Conservation (phyloP, 2,329 filamentous ascomycete species). For the Diaporthe sp. region DNA sequence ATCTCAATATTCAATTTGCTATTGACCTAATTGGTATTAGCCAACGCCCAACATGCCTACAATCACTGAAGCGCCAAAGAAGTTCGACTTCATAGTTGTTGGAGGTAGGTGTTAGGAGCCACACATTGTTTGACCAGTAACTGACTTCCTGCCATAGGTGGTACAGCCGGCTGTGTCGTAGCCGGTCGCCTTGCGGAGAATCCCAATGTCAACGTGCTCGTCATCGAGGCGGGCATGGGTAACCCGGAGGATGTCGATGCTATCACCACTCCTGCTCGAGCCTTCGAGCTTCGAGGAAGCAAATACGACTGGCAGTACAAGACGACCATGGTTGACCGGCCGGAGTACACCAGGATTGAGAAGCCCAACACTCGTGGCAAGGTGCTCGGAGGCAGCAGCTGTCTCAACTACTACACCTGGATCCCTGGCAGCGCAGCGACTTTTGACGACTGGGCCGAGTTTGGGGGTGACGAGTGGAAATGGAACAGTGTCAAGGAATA, state of each 20-base stretch:
- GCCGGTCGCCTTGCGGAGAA: conserved; percentile 64
- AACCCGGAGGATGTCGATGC: conserved; percentile 61
- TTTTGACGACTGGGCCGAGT: conserved; percentile 77
- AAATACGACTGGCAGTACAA: conserved; percentile 71
- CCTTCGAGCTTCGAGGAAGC: conserved; percentile 64
- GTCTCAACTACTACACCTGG: conserved; percentile 74
- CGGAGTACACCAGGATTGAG: conserved; percentile 69
- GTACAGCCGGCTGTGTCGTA: conserved; percentile 59
- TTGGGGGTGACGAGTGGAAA: conserved; percentile 75
- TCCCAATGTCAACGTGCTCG: conserved; percentile 55
- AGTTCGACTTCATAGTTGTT: conserved; percentile 53
- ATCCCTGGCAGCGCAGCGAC: conserved; percentile 66
- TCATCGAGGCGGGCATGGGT: conserved; percentile 59
- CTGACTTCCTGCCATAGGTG: conserved; percentile 43
- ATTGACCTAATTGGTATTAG: neutral
- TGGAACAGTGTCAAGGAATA: conserved; percentile 63
- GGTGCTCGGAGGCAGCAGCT: conserved; percentile 67
- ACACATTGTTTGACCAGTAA: neutral
- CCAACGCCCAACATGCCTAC: conserved; percentile 34
- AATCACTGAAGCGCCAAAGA: conserved; percentile 30
- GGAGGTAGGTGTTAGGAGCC: conserved; percentile 39
- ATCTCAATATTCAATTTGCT: too few relatives aligned
- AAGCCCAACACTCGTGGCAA: conserved; percentile 72
- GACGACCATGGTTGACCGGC: conserved; percentile 67
- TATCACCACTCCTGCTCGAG: conserved; percentile 63